Conservation (phyloP, 805 yeast genomes). For the Clavispora carvajalis region DNA sequence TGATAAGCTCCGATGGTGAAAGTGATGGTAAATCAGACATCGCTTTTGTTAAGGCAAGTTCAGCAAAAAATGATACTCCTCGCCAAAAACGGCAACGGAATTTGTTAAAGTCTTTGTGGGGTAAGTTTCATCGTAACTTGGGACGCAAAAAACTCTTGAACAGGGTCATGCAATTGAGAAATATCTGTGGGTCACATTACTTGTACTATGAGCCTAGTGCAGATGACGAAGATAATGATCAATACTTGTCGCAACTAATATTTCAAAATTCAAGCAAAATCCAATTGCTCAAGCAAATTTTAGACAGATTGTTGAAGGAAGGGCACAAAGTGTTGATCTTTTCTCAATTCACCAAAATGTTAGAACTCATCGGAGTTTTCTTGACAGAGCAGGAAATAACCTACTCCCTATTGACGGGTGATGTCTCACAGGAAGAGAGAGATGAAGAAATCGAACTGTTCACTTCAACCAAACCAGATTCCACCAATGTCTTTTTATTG, state of each 20-base stretch:
- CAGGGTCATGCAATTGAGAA: slow-evolving; percentile 76
- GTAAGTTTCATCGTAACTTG: background rate
- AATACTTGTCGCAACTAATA: slow-evolving; percentile 23
- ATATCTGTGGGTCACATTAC: slow-evolving; percentile 82
- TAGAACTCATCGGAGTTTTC: slow-evolving; percentile 81
- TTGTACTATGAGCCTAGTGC: slow-evolving; percentile 71
- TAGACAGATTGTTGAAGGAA: slow-evolving; percentile 41
- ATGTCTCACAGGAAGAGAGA: slow-evolving; percentile 60
- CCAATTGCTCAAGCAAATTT: slow-evolving; percentile 59
- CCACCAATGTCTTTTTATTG: slow-evolving; percentile 54
- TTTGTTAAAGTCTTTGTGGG: background rate
- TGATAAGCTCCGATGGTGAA: background rate
- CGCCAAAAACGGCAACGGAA: background rate
- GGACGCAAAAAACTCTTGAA: slow-evolving; percentile 41
- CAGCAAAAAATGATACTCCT: background rate
- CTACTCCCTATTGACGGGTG: slow-evolving; percentile 71
- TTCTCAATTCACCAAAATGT: slow-evolving; percentile 77
- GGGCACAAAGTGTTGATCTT: slow-evolving; percentile 76
- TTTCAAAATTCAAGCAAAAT: slow-evolving; percentile 67
- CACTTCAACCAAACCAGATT: slow-evolving; percentile 16
- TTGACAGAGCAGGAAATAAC: slow-evolving; percentile 43
- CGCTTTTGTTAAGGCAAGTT: background rate
- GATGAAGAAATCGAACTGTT: slow-evolving; percentile 58
- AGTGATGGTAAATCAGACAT: background rate
- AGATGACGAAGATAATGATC: slow-evolving; percentile 40